Base-by-base conservation (phyloP, 345 rosid species). In the Litchi chinensis region DNA sequence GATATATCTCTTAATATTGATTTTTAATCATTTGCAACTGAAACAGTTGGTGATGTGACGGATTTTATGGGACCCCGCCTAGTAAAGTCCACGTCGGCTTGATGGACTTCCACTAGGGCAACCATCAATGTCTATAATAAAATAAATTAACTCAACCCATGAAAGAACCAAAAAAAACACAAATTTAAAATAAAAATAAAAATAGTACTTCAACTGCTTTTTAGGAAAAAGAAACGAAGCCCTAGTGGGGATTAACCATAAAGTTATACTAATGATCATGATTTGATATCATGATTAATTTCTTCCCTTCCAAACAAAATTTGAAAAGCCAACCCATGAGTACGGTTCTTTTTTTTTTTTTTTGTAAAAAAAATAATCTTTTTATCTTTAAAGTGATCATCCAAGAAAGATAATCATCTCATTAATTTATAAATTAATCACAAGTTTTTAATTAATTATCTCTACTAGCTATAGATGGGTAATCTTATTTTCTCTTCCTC, bases 41-140 rank as follows among this genome's bases (percentile, higher is more conserved):
- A 77, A 68, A 82, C 84, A 82, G 81, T 73, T 82, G 81, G 83
- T 71, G 86, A 83, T 65, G 80, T 69, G 82, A 78, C 43, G 40
- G 65, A 60, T 44, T n/a, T 24, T 44, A 54, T 71, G 73, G 81
- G 85, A 10, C 73, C 79, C 48, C 77, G 68, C 80, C 75, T 79
- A 64, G 40, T 80, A 77, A 74, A 74, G 12, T 82, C 83, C 90
- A 69, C 74, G 81, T 82, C 79, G 79, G 76, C 74, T 65, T 70
- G 77, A 70, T 81, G 85, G 78, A 80, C 26, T 79, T 82, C 79
- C 82, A 82, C 88, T 79, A 67, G 39, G 43, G 75, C 74, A 52
- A 26, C 82, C 82, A 67, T 79, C 66, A 5, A 67, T 68, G 39
- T 65, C 79, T 8, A 37, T 9, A 68, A 63, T 81, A 21, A 50